Percentiles rank a stretch among this genome's conserved stretches.
Conservation (phyloP, 2,329 filamentous ascomycete genomes). For the Phyllosticta citrichinensis region DNA sequence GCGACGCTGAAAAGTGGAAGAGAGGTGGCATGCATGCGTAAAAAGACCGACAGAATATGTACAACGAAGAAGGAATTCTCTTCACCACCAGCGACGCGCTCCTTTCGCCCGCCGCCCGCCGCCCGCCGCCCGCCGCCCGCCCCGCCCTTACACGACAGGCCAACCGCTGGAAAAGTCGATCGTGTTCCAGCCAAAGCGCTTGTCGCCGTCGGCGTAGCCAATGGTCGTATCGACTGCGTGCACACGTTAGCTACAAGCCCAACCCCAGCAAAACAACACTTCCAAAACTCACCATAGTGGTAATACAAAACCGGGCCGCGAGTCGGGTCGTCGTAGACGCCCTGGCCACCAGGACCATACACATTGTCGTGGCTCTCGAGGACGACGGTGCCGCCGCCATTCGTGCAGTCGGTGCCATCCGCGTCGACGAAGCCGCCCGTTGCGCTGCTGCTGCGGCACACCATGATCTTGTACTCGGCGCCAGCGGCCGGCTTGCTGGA, state of each 20-base stretch:
- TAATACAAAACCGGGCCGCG: constrained; percentile 51
- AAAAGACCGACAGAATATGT: too few relatives aligned
- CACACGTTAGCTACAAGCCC: too few relatives aligned
- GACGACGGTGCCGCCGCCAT: constrained; percentile 51
- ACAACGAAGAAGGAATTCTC: too few relatives aligned
- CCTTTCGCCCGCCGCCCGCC: too few relatives aligned
- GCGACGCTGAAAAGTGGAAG: too few relatives aligned
- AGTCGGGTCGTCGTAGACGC: constrained; percentile 42
- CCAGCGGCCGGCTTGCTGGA: constrained; percentile 41
- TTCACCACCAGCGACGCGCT: too few relatives aligned
- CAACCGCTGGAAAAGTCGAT: constrained; percentile 41
- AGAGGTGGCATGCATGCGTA: too few relatives aligned
- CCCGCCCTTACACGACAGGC: constrained; percentile 34
- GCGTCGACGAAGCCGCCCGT: constrained; percentile 48
- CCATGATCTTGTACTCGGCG: constrained; percentile 56
- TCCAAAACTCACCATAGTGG: constrained; percentile 45
- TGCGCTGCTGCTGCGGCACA: constrained; percentile 47
- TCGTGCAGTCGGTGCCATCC: constrained; percentile 41
- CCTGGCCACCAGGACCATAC: constrained; percentile 58
- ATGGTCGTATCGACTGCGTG: constrained; percentile 39
- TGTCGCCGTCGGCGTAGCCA: constrained; percentile 42
- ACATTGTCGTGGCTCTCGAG: constrained; percentile 49
- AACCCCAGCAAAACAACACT: too few relatives aligned
- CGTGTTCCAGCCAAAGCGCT: constrained; percentile 44
- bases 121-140: too few relatives aligned